phyloP scores from a whole-genome alignment of 805 yeast species.

The Saccharomyces paradoxus region DNA sequence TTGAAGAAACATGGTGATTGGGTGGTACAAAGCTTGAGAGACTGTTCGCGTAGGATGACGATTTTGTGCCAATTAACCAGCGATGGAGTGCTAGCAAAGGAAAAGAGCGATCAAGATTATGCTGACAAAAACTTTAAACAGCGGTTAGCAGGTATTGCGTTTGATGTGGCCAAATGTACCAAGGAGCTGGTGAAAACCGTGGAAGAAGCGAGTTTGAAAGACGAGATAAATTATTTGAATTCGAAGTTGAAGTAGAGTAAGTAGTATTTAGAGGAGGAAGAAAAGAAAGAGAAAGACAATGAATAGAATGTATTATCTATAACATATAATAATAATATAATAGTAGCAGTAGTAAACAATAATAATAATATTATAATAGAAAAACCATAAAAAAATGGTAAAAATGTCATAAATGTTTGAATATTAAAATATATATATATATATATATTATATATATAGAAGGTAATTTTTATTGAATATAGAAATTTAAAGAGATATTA shows the following conservation, averaged over 20 bases:
- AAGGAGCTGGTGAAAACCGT: constrained; percentile 93
- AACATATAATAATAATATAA: not conserved
- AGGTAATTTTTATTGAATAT: not conserved
- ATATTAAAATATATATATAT: not conserved
- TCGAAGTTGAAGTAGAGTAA: constrained; percentile 38
- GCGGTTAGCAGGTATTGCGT: constrained; percentile 90
- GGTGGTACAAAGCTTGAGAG: constrained; percentile 80
- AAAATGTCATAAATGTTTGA: not conserved
- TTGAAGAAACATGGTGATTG: constrained; percentile 86
- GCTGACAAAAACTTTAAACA: constrained; percentile 89
- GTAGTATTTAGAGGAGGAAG: not conserved
- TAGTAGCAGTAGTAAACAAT: not conserved
- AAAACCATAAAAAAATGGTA: not conserved
- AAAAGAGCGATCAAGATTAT: constrained; percentile 45
- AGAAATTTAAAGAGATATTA: not conserved
- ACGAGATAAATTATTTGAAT: constrained; percentile 76
- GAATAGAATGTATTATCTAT: not conserved
- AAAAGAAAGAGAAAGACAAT: not conserved
- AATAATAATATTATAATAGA: not conserved
- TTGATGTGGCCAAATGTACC: constrained; percentile 93
- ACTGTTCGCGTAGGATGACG: constrained; percentile 79
- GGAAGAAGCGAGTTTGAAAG: constrained; percentile 84
- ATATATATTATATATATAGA: no score
- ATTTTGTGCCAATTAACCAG: constrained; percentile 44
- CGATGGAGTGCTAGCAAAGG: constrained; percentile 25